phyloP scores from a whole-genome alignment of 306 rosid genomes.

The Castanea crenata region DNA sequence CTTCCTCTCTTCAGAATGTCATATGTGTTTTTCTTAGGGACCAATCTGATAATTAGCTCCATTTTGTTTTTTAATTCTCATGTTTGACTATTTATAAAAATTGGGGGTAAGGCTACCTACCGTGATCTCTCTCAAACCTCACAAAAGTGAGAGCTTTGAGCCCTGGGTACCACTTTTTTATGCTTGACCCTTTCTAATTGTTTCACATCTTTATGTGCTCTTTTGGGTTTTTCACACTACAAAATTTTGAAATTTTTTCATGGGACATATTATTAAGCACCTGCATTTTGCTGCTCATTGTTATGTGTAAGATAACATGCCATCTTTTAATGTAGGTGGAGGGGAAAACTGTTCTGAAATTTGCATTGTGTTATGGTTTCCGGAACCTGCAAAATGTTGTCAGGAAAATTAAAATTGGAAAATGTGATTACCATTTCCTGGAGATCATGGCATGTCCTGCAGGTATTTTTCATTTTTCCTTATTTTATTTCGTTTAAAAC shows the following conservation, averaged over 20 bases:
- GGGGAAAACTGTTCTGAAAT: conserved; percentile 68
- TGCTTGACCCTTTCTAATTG: not conserved
- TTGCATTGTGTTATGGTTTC: conserved; percentile 88
- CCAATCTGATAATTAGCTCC: not conserved
- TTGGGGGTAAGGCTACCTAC: too few relatives aligned
- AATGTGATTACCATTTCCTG: conserved; percentile 80
- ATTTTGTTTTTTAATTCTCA: not conserved
- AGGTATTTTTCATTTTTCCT: conserved; percentile 40
- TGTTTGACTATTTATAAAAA: too few relatives aligned
- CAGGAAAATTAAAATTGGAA: conserved; percentile 69
- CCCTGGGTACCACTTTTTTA: too few relatives aligned
- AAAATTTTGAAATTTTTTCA: not conserved
- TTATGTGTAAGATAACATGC: not conserved
- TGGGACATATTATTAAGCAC: not conserved
- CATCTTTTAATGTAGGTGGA: conserved; percentile 59
- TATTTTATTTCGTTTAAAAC: not conserved
- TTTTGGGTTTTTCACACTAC: not conserved
- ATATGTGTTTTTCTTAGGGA: not conserved
- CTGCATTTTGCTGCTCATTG: conserved; percentile 11
- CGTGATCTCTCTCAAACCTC: too few relatives aligned
- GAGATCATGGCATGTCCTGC: conserved; percentile 99
- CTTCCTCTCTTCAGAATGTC: not conserved
- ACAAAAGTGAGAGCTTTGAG: too few relatives aligned
- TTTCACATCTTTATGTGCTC: not conserved
- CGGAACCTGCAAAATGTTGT: conserved; percentile 86